Conservation (phyloP, 1,284 basidiomycete genomes). For the Trametes hirsuta region DNA sequence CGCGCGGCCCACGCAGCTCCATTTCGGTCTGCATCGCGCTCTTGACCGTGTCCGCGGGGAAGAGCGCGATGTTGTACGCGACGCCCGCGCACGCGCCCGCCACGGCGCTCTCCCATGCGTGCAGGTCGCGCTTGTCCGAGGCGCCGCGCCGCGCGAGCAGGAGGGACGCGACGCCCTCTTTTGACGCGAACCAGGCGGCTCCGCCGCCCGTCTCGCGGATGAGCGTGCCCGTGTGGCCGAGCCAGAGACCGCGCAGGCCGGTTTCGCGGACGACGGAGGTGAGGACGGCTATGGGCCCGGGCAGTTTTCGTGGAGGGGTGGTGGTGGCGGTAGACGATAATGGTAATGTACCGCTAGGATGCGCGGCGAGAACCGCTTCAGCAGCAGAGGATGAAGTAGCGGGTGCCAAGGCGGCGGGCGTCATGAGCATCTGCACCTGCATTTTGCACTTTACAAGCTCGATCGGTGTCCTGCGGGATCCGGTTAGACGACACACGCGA, state of each 20-base stretch:
- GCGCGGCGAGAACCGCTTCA: conserved; percentile 25
- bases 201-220: conserved; percentile 88
- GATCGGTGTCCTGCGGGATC: conserved; percentile 75
- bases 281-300: conserved; percentile 74
- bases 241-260: conserved; percentile 84
- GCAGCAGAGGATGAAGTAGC: conserved; percentile 23
- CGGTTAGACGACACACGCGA: neutral
- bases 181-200: conserved; percentile 87
- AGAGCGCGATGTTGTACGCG: conserved; percentile 83
- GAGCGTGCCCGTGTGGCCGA: conserved; percentile 85
- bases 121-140: conserved; percentile 52
- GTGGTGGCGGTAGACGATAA: conserved; percentile 23
- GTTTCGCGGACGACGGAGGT: conserved; percentile 61
- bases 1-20: conserved; percentile 68
- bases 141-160: conserved; percentile 52
- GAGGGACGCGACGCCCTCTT: conserved; percentile 70
- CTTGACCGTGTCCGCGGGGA: conserved; percentile 95
- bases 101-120: conserved; percentile 81
- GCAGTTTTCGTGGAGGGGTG: conserved; percentile 34
- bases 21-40: conserved; percentile 94
- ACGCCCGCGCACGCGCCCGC: conserved; percentile 89
- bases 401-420: conserved; percentile 26
- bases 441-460: conserved; percentile 95
- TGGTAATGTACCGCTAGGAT: conserved; percentile 24
- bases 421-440: conserved; percentile 88